Conservation (phyloP, 768 basidiomycete genomes). For the Boletus barrowsii region DNA sequence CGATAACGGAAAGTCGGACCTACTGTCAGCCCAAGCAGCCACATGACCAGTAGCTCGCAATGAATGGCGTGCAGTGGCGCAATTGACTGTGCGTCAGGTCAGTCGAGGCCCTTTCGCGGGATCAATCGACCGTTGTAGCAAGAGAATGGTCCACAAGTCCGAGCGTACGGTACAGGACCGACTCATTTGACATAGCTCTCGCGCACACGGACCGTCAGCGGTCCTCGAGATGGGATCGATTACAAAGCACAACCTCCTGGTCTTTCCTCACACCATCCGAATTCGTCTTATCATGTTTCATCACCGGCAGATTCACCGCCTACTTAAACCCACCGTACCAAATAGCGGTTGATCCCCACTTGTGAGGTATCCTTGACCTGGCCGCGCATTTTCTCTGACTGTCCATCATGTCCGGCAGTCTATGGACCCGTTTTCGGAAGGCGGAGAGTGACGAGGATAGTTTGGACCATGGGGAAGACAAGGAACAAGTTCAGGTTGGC, state of each 20-base stretch:
- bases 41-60: too few species aligned
- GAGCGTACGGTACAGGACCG: too few species aligned
- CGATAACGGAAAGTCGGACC: too few species aligned
- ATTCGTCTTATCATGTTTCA: not conserved
- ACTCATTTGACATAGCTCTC: too few species aligned
- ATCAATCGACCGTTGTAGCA: too few species aligned
- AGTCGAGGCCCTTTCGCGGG: too few species aligned
- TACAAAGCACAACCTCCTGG: not conserved
- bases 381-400: not conserved
- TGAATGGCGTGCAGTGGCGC: too few species aligned
- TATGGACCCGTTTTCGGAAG: slow-evolving; percentile 5
- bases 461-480: not conserved
- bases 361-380: not conserved
- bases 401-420: slow-evolving; percentile 7
- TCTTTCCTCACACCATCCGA: not conserved
- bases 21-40: too few species aligned
- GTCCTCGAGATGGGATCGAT: too few species aligned
- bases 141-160: too few species aligned
- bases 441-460: not conserved
- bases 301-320: not conserved
- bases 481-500: not conserved
- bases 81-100: too few species aligned
- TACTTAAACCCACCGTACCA: slow-evolving; percentile 1
- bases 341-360: not conserved
- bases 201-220: too few species aligned